Percentiles rank a stretch among this genome's conserved stretches.
phyloP scores from a whole-genome alignment of 768 basidiomycete genomes.

The Boletus speciosus region DNA sequence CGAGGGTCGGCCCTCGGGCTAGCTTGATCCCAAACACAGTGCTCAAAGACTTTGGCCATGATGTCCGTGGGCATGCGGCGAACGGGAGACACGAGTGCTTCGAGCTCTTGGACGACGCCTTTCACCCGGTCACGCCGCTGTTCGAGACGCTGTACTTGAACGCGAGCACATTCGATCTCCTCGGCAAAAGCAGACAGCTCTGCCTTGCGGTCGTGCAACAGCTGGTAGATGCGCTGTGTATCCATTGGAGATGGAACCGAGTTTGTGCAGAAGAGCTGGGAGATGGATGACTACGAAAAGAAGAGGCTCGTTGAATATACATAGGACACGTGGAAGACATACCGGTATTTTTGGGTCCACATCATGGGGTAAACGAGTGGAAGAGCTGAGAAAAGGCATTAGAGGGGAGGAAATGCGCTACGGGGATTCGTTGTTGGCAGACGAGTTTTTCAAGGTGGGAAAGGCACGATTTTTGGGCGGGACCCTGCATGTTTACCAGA shows the following conservation, averaged over 20 bases:
- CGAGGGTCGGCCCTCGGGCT: slow-evolving; percentile 9
- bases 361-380: neutral
- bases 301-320: neutral
- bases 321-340: slow-evolving; percentile 2
- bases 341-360: slow-evolving; percentile 25
- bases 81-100: slow-evolving; percentile 28
- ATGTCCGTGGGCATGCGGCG: slow-evolving; percentile 33
- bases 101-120: slow-evolving; percentile 21
- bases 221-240: slow-evolving; percentile 7
- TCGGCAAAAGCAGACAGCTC: slow-evolving; percentile 12
- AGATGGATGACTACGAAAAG: slow-evolving; percentile 21
- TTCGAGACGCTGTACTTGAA: slow-evolving; percentile 19
- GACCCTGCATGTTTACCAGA: neutral
- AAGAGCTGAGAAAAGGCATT: slow-evolving; percentile 7
- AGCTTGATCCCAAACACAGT: slow-evolving; percentile 14
- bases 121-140: slow-evolving; percentile 3
- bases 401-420: neutral
- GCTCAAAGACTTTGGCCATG: slow-evolving; percentile 26
- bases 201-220: slow-evolving; percentile 17
- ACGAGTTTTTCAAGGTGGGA: neutral
- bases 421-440: neutral
- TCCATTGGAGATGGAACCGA: slow-evolving; percentile 26
- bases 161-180: slow-evolving; percentile 23
- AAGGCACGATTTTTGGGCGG: neutral
- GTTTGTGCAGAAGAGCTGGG: slow-evolving; percentile 29